phyloP scores from a whole-genome alignment of 768 basidiomycete species.

The Russula virescens region DNA sequence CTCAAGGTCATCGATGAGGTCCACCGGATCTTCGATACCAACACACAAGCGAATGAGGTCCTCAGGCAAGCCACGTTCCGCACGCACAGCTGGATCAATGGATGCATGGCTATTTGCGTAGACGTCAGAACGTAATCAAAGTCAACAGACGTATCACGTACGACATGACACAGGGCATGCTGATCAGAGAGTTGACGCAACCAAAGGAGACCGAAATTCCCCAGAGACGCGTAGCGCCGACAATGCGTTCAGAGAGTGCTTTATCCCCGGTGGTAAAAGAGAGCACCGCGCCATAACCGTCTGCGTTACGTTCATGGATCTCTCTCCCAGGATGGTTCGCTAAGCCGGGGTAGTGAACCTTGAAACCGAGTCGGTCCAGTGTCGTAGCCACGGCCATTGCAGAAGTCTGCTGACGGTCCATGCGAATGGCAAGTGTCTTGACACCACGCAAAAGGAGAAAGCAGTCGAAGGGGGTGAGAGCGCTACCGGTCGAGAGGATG shows the following conservation, averaged over 20 bases:
- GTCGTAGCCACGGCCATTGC: constrained; percentile 82
- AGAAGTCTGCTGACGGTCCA: constrained; percentile 88
- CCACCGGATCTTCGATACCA: constrained; percentile 92
- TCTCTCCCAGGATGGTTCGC: constrained; percentile 74
- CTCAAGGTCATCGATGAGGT: constrained; percentile 93
- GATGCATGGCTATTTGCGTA: constrained; percentile 74
- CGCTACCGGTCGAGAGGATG: constrained; percentile 93
- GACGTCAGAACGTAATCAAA: constrained; percentile 6
- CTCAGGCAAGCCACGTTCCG: constrained; percentile 96
- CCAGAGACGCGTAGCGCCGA: constrained; percentile 90
- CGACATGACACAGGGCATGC: constrained; percentile 99
- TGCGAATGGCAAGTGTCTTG: constrained; percentile 93
- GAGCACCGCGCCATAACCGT: constrained; percentile 88
- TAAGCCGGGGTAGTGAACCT: constrained; percentile 89
- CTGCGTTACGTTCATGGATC: constrained; percentile 86
- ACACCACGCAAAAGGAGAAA: constrained; percentile 94
- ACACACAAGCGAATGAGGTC: constrained; percentile 97
- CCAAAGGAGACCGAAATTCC: constrained; percentile 98
- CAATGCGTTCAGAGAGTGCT: constrained; percentile 83
- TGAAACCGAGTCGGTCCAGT: constrained; percentile 79
- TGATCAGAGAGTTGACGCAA: constrained; percentile 95
- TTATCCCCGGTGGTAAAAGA: constrained; percentile 94
- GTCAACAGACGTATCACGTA: constrained; percentile 42
- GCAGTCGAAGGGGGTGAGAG: constrained; percentile 89
- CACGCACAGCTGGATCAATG: constrained; percentile 91